Conservation (phyloP, 2,329 filamentous ascomycete genomes). For the Coccinonectria pachysandricola region DNA sequence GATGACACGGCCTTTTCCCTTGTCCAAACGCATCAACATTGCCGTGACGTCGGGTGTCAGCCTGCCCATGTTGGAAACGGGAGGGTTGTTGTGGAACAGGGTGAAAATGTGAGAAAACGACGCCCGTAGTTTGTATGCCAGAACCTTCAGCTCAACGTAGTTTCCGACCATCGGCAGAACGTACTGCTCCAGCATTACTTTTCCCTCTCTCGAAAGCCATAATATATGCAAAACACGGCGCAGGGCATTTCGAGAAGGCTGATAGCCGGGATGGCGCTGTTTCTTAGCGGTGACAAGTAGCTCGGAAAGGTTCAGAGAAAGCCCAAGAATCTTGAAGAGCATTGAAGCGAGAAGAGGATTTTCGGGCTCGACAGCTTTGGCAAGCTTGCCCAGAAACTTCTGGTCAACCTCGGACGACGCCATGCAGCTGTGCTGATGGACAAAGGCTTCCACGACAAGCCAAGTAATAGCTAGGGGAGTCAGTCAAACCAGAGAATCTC, state of each 20-base stretch:
- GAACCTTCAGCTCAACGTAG: slow-evolving; percentile 74
- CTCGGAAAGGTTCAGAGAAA: slow-evolving; percentile 78
- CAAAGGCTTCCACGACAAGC: slow-evolving; percentile 1
- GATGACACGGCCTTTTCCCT: slow-evolving; percentile 39
- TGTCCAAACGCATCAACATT: slow-evolving; percentile 26
- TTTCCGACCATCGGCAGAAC: slow-evolving; percentile 75
- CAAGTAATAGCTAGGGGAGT: slow-evolving; percentile 1
- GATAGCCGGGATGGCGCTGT: slow-evolving; percentile 69
- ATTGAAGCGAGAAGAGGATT: slow-evolving; percentile 72
- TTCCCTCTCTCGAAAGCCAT: slow-evolving; percentile 87
- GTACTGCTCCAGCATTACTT: slow-evolving; percentile 78
- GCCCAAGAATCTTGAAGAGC: slow-evolving; percentile 82
- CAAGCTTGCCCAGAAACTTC: slow-evolving; percentile 87
- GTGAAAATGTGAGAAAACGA: slow-evolving; percentile 97
- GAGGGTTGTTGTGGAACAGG: slow-evolving; percentile 84
- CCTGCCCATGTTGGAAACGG: slow-evolving; percentile 53
- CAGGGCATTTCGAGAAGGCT: slow-evolving; percentile 67
- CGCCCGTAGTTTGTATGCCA: slow-evolving; percentile 83
- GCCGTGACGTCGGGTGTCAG: slow-evolving; percentile 37
- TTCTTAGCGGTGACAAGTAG: slow-evolving; percentile 77
- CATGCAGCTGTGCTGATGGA: slow-evolving; percentile 45
- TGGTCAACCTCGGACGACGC: slow-evolving; percentile 95
- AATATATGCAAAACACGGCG: slow-evolving; percentile 82
- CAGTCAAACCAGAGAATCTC: too few species aligned
- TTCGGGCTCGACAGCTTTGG: slow-evolving; percentile 65